Evolutionary conservation across 1,284 basidiomycete genomes (phyloP).

Genomic region (Xerocomus nothofagi): DNA sequence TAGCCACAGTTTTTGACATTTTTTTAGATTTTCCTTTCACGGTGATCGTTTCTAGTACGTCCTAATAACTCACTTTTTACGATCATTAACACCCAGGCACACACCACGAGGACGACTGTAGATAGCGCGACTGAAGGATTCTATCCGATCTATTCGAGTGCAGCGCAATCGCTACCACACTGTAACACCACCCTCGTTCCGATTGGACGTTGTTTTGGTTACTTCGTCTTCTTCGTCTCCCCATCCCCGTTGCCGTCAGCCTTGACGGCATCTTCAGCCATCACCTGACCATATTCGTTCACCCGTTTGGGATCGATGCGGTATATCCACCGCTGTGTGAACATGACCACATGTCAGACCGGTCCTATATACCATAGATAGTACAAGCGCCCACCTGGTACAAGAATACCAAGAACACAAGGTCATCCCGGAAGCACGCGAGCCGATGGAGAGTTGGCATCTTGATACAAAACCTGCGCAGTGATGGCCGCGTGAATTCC

Average conservation of each 20-base stretch:
- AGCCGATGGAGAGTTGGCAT: slow-evolving; percentile 94
- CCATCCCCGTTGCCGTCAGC: slow-evolving; percentile 40
- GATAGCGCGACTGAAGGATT: slow-evolving; percentile 16
- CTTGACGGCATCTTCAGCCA: slow-evolving; percentile 51
- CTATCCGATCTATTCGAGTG: not conserved
- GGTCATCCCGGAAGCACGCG: slow-evolving; percentile 89
- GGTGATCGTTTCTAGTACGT: too few species aligned
- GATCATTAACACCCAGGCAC: slow-evolving; percentile 10
- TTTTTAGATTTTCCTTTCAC: slow-evolving; percentile 12
- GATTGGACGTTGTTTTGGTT: slow-evolving; percentile 19
- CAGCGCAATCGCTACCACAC: slow-evolving; percentile 5
- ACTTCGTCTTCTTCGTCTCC: slow-evolving; percentile 56
- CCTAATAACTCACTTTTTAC: too few species aligned
- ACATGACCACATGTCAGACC: slow-evolving; percentile 15
- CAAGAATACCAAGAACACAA: slow-evolving; percentile 84
- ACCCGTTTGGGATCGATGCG: slow-evolving; percentile 89
- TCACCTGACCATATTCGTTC: slow-evolving; percentile 94
- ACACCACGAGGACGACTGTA: slow-evolving; percentile 3
- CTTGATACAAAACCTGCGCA: slow-evolving; percentile 83
- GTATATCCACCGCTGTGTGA: slow-evolving; percentile 86
- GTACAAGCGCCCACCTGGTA: slow-evolving; percentile 65
- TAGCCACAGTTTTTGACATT: slow-evolving; percentile 7
- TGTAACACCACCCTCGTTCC: slow-evolving; percentile 5
- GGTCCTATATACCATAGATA: slow-evolving; percentile 14
- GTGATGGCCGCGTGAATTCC: slow-evolving; percentile 13